Percentiles rank a stretch among this genome's conserved stretches.
Evolutionary conservation across 2,329 filamentous ascomycete genomes (phyloP).

Genomic region (Camillea tinctor): DNA sequence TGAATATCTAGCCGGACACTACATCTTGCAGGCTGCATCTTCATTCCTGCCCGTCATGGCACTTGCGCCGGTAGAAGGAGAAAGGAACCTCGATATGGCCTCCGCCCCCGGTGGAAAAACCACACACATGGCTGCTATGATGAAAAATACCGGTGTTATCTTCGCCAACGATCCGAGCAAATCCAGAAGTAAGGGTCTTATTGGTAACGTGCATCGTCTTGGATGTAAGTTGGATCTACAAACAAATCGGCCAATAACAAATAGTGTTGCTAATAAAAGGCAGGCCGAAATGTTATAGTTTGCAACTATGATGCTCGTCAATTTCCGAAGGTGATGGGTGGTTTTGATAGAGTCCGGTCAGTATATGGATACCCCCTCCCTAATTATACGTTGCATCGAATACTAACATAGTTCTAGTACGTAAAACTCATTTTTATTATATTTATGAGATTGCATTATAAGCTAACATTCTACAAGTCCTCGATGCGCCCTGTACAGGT

Average conservation of each 20-base stretch:
- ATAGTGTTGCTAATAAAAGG: not conserved
- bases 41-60: constrained; percentile 99
- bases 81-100: constrained; percentile 91
- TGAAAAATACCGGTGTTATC: constrained; percentile 95
- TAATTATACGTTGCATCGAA: no score
- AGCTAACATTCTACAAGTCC: constrained; percentile 42
- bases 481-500: constrained; percentile 93
- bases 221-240: constrained; percentile 42
- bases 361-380: constrained; percentile 14
- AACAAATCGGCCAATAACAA: not conserved
- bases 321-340: constrained; percentile 91
- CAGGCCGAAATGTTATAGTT: constrained; percentile 73
- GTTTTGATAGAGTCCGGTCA: constrained; percentile 77
- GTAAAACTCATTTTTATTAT: not conserved
- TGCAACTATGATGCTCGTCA: constrained; percentile 94
- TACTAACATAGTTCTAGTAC: not conserved
- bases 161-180: constrained; percentile 98
- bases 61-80: constrained; percentile 86
- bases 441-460: not conserved
- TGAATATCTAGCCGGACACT: constrained; percentile 95
- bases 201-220: constrained; percentile 94
- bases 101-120: constrained; percentile 95
- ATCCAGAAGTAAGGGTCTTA: constrained; percentile 89
- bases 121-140: constrained; percentile 91
- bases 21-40: constrained; percentile 94